Evolutionary conservation across 805 yeast genomes (phyloP).

Genomic region (Zygotorulaspora sp.): DNA sequence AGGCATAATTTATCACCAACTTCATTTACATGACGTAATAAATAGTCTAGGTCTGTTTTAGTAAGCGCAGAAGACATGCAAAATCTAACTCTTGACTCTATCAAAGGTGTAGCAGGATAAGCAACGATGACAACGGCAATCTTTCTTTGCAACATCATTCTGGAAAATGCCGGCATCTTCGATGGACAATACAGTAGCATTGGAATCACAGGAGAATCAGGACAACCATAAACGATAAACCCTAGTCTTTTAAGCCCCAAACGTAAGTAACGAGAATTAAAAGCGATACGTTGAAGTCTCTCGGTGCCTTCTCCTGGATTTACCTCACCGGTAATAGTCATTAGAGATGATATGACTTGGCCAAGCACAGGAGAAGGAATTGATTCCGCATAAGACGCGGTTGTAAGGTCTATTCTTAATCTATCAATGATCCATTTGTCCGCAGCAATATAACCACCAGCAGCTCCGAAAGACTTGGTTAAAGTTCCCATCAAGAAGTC

Average conservation of each 20-base stretch:
- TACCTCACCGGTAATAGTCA: slow-evolving; percentile 72
- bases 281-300: slow-evolving; percentile 88
- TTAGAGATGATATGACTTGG: slow-evolving; percentile 78
- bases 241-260: slow-evolving; percentile 89
- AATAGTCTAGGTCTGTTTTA: slow-evolving; percentile 85
- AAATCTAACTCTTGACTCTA: slow-evolving; percentile 83
- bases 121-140: slow-evolving; percentile 96
- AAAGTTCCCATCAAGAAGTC: slow-evolving; percentile 97
- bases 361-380: slow-evolving; percentile 87
- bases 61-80: slow-evolving; percentile 91
- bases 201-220: slow-evolving; percentile 96
- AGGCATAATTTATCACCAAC: slow-evolving; percentile 73
- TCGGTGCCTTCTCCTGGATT: slow-evolving; percentile 92
- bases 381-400: slow-evolving; percentile 75
- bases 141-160: slow-evolving; percentile 70
- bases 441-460: slow-evolving; percentile 96
- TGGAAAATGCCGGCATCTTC: slow-evolving; percentile 88
- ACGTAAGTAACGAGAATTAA: slow-evolving; percentile 90
- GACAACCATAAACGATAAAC: slow-evolving; percentile 89
- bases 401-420: slow-evolving; percentile 66
- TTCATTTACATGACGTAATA: slow-evolving; percentile 64
- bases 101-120: slow-evolving; percentile 94
- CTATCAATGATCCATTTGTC: slow-evolving; percentile 63
- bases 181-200: slow-evolving; percentile 82
- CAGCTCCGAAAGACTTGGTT: slow-evolving; percentile 97